These are phyloP conservation scores for Ophiostoma australiae DNA, from an alignment of 2,329 filamentous ascomycete genomes.

Conservation along the genomic window DNA sequence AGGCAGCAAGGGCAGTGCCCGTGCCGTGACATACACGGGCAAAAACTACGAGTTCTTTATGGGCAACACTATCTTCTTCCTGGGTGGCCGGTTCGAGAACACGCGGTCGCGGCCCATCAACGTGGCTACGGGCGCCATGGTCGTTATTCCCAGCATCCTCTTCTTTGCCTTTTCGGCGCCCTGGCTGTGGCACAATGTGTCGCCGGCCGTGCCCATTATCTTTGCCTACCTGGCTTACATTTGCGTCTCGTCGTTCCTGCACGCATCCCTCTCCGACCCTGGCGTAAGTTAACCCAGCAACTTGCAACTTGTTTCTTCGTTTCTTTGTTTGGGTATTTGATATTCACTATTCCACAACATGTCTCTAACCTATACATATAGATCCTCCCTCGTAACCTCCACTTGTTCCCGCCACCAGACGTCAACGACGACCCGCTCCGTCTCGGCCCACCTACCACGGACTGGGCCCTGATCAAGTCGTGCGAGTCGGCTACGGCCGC, in stretches of 20 bases:
- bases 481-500: slow-evolving; percentile 69
- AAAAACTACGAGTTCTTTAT: slow-evolving; percentile 89
- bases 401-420: slow-evolving; percentile 73
- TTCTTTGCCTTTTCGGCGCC: slow-evolving; percentile 84
- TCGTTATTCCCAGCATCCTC: slow-evolving; percentile 71
- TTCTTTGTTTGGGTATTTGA: slow-evolving; percentile 3
- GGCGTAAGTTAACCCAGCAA: slow-evolving; percentile 59
- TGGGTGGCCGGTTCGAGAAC: slow-evolving; percentile 82
- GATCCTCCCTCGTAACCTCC: slow-evolving; percentile 89
- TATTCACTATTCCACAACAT: not conserved
- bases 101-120: slow-evolving; percentile 84
- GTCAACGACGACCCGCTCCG: slow-evolving; percentile 75
- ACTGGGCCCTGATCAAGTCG: slow-evolving; percentile 89
- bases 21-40: slow-evolving; percentile 43
- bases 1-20: slow-evolving; percentile 36
- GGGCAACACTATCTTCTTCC: slow-evolving; percentile 86
- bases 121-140: slow-evolving; percentile 72
- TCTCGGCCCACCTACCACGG: slow-evolving; percentile 78
- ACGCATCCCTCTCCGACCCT: slow-evolving; percentile 87
- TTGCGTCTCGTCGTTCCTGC: slow-evolving; percentile 87
- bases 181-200: slow-evolving; percentile 81
- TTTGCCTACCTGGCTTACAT: slow-evolving; percentile 91
- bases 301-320: not conserved
- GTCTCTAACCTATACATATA: slow-evolving; percentile 35
- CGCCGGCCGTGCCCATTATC: slow-evolving; percentile 79